Evolutionary conservation across 306 rosid genomes (phyloP), one percentile per base, ranked within the genome.

Genomic region (barrel medic (Medicago truncatula)): DNA sequence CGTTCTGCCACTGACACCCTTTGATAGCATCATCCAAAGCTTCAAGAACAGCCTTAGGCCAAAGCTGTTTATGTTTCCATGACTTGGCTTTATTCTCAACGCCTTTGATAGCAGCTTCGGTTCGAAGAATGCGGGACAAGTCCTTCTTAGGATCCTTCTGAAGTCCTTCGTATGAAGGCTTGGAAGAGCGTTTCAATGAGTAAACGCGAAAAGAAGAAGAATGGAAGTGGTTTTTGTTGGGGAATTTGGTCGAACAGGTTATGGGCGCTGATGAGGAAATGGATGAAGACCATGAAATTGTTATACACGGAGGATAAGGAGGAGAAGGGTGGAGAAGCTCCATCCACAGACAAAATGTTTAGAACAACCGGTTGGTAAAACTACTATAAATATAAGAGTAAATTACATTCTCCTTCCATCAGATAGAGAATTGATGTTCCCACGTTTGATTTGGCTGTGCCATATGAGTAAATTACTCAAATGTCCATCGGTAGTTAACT

Each of bases 41-140:
- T 85, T 92, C 93, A 71, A 94, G 83, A 77, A 94, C 88, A 44
- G 97, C 83, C 70, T 88, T 92, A 7, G 98, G 98, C 93, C 91
- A 92, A 1, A 94, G 81, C 41, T 84, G 91, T 7, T 68, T 86
- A 76, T 90, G 80, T 85, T 86, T 88, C 75, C 75, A 85, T 1
- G 98, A 90, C 50, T 85, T 87, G 4, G 83, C 89, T 78, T 94
- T 94, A 60, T 81, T 86, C 78, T 79, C 86, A 2, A 94, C 80
- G 31, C 89, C 90, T 65, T 21, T 78, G n/a, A 94, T 85, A 2
- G 98, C 97, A 7, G 97, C 90, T 70, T 94, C 98, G 1, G 90
- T 94, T 74, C 97, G 78, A 56, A 94, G 90, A 81, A 94, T 86
- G 74, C 90, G 89, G 14, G 97, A 94, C 9, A 94, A 75, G 9